Evolutionary conservation across 2,329 filamentous ascomycete species (phyloP), one percentile per base, ranked within the genome.

Genomic region (Aspergillus persii): DNA sequence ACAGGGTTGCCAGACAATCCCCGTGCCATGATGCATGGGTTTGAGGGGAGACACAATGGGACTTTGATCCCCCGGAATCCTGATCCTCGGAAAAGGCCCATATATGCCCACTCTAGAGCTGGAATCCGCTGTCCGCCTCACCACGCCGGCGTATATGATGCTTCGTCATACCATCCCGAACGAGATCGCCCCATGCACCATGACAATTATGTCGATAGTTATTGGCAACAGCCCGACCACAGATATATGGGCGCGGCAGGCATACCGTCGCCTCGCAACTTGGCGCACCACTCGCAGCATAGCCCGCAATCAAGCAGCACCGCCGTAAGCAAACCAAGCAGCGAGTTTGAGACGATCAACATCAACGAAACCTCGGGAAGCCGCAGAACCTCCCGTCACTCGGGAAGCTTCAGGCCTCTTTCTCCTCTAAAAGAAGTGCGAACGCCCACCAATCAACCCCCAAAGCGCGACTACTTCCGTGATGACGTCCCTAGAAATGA

Each of bases 1-100:
- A 57, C 67, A 56, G 73, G 73, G 8, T 54, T 76, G 11, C 75
- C 73, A 15, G 62, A 73, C 15, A 72, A 76, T 50, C 75, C 75
- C 30, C 71, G 74, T 47, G 72, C 74, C 44, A 64, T 73, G 57
- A 71, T 72, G 52, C 62, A 73, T 36, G 68, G 67, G 3, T 69
- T 68, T 47, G 62, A 62, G 53, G 57, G 56, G 57, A 52, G 60
- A 50, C 61, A 64, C 15, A 61, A 61, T 44, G 61, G 63, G 33
- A 56, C 60, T 8, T 54, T 53, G 11, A 31, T 55, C 6, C 60
- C 50, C 9, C 58, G 61, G 44, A 56, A 53, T 29, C 46, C 54
- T n/a, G 54, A 39, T 2, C 60, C 61, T 44, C 57, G 60, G n/a
- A 61, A 57, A 39, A 65, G 51, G 29, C 58, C 63, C 7, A 52